Base-by-base conservation (phyloP, 257 asterid species). In the Ligustrum vulgare region DNA sequence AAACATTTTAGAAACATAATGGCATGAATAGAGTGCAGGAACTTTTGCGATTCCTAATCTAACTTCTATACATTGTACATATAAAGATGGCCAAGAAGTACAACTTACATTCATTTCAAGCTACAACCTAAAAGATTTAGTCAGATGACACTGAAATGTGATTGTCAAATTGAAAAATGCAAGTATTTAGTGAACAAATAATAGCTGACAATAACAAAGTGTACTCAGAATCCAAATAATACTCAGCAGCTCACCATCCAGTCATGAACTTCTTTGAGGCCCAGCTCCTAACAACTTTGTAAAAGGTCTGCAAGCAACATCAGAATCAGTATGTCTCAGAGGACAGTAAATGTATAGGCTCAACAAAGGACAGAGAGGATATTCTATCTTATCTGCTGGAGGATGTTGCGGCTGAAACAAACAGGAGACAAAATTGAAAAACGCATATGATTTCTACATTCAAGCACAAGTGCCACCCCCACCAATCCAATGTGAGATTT, bases 271-370 rank as follows among this genome's bases (percentile, higher is more conserved):
- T 51, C 7, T 51, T 51, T 18, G 62, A 51, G 23, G 62, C 62
- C 62, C 62, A 51, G 62, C 62, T 51, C 62, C 62, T 51, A 51
- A 51, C 62, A 51, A 51, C 62, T 51, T 51, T 51, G 62, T 51
- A 51, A 51, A 51, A 51, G 10, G 62, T 69, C 72, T 69, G 20
- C 62, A 15, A 10, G 62, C 8, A 51, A 16, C 23, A 51, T 15
- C 1, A 23, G 18, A 49, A 43, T 43, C 2, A 51, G 22, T 51
- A 51, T 6, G 18, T 51, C 9, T 51, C 8, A 51, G 62, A 51
- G 3, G 23, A 51, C 10, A 18, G 51, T 43, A 15, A 12, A 43
- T 43, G 2, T 5, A 43, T 43, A 13, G 18, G 51, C 5, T 8
- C 51, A 43, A 43, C 18, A 12, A 43, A 39, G 45, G 45, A 39